Evolutionary conservation across 1,284 basidiomycete species (phyloP), one percentile per base, ranked within the genome.

Genomic region (Puccinia novopanici): DNA sequence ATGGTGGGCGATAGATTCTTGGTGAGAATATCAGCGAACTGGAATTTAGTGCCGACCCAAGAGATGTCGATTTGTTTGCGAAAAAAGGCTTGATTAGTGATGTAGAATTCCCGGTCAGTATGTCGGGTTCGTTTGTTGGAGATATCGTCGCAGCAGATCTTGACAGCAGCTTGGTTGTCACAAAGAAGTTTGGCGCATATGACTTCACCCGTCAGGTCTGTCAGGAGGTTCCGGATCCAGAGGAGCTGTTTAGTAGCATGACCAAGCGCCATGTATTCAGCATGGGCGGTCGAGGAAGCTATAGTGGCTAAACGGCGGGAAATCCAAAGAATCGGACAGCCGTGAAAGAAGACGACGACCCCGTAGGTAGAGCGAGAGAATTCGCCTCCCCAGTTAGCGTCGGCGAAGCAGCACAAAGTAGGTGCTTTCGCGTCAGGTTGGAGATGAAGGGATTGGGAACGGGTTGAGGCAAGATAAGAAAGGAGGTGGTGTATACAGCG

Each of bases 341-440:
- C n/a, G n/a, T n/a, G n/a, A n/a, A n/a, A n/a, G n/a, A n/a, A n/a
- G n/a, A n/a, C n/a, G n/a, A n/a, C n/a, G n/a, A n/a, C n/a, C n/a
- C n/a, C n/a, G n/a, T n/a, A n/a, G n/a, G n/a, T n/a, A n/a, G n/a
- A n/a, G n/a, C n/a, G n/a, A n/a, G n/a, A n/a, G n/a, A n/a, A n/a
- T n/a, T n/a, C n/a, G n/a, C n/a, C 5, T 22, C 71, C 71, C 71
- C 71, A 74, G 34, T 74, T 74, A 13, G 71, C 71, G 34, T 74
- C 52, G 8, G 37, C 27, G 37, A 30, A 74, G n/a, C 50, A 55
- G 15, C 48, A 27, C 4, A 74, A 22, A 34, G n/a, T 24, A 5
- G 45, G 15, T 4, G n/a, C 12, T 9, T 19, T n/a, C n/a, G n/a
- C n/a, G n/a, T n/a, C n/a, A n/a, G n/a, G n/a, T n/a, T n/a, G n/a